Base-by-base conservation (phyloP, 1,284 basidiomycete species). In the Gomphus bonarii region DNA sequence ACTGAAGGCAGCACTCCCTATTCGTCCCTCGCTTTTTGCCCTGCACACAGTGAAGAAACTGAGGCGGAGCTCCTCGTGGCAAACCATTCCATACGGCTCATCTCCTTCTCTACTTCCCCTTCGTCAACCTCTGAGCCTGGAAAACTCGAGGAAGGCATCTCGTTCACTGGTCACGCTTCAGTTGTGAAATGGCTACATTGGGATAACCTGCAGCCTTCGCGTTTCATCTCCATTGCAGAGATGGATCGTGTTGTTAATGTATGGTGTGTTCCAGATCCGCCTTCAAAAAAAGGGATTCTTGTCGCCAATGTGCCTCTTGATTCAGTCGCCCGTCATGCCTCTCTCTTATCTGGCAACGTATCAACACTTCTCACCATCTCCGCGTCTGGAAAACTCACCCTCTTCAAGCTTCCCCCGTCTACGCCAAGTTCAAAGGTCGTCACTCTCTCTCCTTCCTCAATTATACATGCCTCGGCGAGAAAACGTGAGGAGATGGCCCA, bases 231-330 rank as follows among this genome's bases (percentile, higher is more conserved):
- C 4, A 76, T 79, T 20, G 88, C 88, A 5, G 82, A 88, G 63
- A 78, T 77, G 31, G 89, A 92, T 69, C 80, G 89, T 20, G 81
- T 86, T 47, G 72, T 90, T n/a, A 85, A 82, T 64, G 64, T 84
- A 50, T 83, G 86, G 88, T 70, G 80, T 64, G 62, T 79, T 59
- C 69, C 73, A 30, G 70, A 67, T 59, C 70, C 64, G 54, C 63
- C 70, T 55, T 70, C 72, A 57, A 60, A 69, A 49, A 72, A 81
- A 67, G 80, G 80, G 60, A 81, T 72, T 67, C 76, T 81, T 55
- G 66, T 78, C n/a, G 83, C 82, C n/a, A 80, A 80, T 1, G 73
- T 82, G 12, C 78, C 86, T 7, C 73, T 88, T 12, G 81, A 88
- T 63, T 82, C 86, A 2, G 81, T 84, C 54, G 83, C 80, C 5